Percentiles rank a stretch among this genome's conserved stretches.
phyloP scores from a whole-genome alignment of 2,329 filamentous ascomycete species.

The Samsoniella hepiali region DNA sequence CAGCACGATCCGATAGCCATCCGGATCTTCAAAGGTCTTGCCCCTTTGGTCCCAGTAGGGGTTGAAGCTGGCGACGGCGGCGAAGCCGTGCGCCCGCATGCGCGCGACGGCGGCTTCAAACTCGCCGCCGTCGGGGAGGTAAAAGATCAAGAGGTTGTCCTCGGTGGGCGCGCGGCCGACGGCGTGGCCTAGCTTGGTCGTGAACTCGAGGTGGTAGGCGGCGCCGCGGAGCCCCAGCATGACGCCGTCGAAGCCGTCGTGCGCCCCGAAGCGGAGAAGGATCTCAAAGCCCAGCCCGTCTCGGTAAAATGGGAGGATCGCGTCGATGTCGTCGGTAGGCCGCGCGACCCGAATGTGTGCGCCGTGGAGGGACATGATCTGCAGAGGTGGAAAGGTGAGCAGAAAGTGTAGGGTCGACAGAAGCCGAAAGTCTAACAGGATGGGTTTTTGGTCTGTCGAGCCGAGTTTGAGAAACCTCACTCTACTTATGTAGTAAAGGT shows the following conservation, averaged over 20 bases:
- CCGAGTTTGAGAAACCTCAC: not conserved
- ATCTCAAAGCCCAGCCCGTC: slow-evolving; percentile 39
- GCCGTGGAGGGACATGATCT: slow-evolving; percentile 4
- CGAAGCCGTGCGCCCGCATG: slow-evolving; percentile 35
- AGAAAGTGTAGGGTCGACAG: not conserved
- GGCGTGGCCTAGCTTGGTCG: slow-evolving; percentile 32
- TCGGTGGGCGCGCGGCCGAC: slow-evolving; percentile 37
- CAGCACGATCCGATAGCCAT: slow-evolving; percentile 44
- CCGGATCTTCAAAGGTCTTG: slow-evolving; percentile 43
- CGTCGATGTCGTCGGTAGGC: slow-evolving; percentile 37
- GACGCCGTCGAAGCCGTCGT: slow-evolving; percentile 40
- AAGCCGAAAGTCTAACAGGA: not conserved
- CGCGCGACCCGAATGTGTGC: slow-evolving; percentile 41
- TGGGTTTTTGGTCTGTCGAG: not conserved
- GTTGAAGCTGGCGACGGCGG: slow-evolving; percentile 38
- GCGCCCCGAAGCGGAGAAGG: slow-evolving; percentile 33
- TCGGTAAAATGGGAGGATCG: slow-evolving; percentile 41
- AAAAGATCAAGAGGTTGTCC: slow-evolving; percentile 45
- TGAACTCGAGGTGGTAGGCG: slow-evolving; percentile 45
- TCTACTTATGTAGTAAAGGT: not conserved
- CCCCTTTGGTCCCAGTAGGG: slow-evolving; percentile 44
- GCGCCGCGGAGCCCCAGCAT: slow-evolving; percentile 39
- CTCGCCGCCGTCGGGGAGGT: slow-evolving; percentile 33
- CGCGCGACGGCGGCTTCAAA: slow-evolving; percentile 31
- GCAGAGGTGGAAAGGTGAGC: not conserved